Percentiles rank a stretch among this genome's conserved stretches.
Evolutionary conservation across 139 green algal species (phyloP).

Genomic region (Helicosporidium sp.): DNA sequence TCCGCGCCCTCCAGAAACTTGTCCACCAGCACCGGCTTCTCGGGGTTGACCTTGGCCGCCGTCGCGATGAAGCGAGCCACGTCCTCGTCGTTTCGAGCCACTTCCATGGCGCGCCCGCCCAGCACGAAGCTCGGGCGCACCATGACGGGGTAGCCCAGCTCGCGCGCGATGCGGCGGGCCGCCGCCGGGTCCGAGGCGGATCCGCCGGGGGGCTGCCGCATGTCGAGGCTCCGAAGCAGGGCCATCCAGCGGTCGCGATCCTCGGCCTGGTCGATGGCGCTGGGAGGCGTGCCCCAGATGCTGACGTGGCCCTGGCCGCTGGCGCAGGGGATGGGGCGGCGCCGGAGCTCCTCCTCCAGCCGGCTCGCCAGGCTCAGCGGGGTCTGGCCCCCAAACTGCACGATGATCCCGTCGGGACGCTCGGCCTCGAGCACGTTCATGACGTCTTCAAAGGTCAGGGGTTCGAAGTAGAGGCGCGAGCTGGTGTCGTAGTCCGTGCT

Average conservation of each 20-base stretch:
- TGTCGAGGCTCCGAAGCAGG: slow-evolving; percentile 54
- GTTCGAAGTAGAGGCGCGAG: slow-evolving; percentile 96
- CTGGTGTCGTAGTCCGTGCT: slow-evolving; percentile 97
- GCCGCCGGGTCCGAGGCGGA: slow-evolving; percentile 38
- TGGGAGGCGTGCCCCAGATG: slow-evolving; percentile 89
- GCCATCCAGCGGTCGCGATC: slow-evolving; percentile 69
- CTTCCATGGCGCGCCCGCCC: slow-evolving; percentile 93
- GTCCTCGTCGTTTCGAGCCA: slow-evolving; percentile 74
- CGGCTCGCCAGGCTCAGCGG: slow-evolving; percentile 75
- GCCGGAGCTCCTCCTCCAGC: slow-evolving; percentile 54
- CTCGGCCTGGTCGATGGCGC: slow-evolving; percentile 90
- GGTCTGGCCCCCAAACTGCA: slow-evolving; percentile 98
- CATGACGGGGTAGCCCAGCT: slow-evolving; percentile 92
- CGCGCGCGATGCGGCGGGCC: slow-evolving; percentile 50
- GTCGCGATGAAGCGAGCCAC: slow-evolving; percentile 51
- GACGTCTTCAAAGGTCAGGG: slow-evolving; percentile 83
- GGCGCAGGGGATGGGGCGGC: slow-evolving; percentile 51
- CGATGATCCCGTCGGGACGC: slow-evolving; percentile 92
- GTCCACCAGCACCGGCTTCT: slow-evolving; percentile 87
- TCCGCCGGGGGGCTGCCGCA: slow-evolving; percentile 60
- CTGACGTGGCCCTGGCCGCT: slow-evolving; percentile 57
- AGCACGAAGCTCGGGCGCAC: slow-evolving; percentile 93
- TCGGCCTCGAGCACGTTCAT: slow-evolving; percentile 92
- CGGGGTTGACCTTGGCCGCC: slow-evolving; percentile 68
- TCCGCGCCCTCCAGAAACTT: slow-evolving; percentile 80